These are phyloP conservation scores for Jasminum sambac DNA, from an alignment of 257 asterid species.

Conservation along the genomic window DNA sequence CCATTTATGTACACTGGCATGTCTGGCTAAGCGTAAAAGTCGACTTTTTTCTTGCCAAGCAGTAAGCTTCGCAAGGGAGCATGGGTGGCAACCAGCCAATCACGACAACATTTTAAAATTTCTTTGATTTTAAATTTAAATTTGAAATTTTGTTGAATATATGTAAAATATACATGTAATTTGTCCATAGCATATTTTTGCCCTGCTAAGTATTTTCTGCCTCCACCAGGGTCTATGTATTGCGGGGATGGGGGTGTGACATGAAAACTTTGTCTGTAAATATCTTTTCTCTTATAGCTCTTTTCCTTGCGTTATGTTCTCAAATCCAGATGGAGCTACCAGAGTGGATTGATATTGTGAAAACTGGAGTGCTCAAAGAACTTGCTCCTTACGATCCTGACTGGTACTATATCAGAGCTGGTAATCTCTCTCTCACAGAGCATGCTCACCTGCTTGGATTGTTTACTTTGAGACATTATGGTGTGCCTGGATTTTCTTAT, in stretches of 20 bases:
- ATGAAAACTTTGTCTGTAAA: background rate
- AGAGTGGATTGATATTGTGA: conserved; percentile 90
- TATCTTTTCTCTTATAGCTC: background rate
- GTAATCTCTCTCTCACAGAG: conserved; percentile 30
- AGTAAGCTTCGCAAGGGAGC: too few species aligned
- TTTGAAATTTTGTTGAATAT: too few species aligned
- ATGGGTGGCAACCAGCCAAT: too few species aligned
- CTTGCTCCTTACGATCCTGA: conserved; percentile 95
- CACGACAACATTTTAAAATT: too few species aligned
- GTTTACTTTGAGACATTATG: background rate
- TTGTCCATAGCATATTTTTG: too few species aligned
- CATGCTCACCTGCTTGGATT: background rate
- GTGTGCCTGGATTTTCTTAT: background rate
- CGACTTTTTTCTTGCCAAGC: background rate
- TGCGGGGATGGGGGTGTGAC: background rate
- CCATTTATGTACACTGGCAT: background rate
- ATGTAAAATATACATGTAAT: too few species aligned
- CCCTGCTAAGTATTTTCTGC: too few species aligned
- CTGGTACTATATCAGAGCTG: conserved; percentile 95
- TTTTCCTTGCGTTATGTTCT: background rate
- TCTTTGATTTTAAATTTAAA: too few species aligned
- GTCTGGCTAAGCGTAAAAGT: background rate
- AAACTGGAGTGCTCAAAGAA: conserved; percentile 81
- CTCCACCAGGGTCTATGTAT: background rate
- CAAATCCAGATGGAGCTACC: conserved; percentile 78